Conservation (phyloP, 23 red algal genomes). For the Gracilaria vermiculophylla region DNA sequence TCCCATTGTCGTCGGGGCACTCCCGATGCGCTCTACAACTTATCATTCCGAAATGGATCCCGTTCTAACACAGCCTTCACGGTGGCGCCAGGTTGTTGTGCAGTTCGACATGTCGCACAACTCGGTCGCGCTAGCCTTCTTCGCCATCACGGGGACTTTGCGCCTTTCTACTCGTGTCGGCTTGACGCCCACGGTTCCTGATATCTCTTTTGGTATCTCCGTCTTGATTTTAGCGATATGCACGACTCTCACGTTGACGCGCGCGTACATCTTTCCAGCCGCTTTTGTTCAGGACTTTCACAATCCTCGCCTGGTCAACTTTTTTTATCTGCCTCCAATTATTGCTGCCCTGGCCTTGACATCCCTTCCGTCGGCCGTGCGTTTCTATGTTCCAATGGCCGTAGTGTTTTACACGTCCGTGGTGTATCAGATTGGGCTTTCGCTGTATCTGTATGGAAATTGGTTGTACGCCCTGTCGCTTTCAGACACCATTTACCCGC, state of each 20-base stretch:
- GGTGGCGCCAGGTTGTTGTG: constrained; percentile 17
- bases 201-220: constrained; percentile 16
- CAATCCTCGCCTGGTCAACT: constrained; percentile 22
- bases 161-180: neutral
- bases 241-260: neutral
- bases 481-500: constrained; percentile 18
- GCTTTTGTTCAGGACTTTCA: constrained; percentile 8
- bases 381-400: neutral
- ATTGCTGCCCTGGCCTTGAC: neutral
- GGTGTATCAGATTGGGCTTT: neutral
- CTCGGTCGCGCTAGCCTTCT: constrained; percentile 31
- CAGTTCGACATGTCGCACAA: constrained; percentile 49
- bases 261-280: neutral
- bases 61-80: neutral
- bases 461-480: neutral
- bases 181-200: neutral
- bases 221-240: neutral
- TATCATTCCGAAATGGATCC: neutral
- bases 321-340: constrained; percentile 30
- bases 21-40: neutral
- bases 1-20: neutral
- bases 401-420: neutral
- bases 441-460: constrained; percentile 13
- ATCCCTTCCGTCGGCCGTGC: neutral
- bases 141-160: neutral